Percentiles rank a stretch among this genome's conserved stretches.
phyloP scores from a whole-genome alignment of 106 monocot genomes.

The Platanthera zijinensis region DNA sequence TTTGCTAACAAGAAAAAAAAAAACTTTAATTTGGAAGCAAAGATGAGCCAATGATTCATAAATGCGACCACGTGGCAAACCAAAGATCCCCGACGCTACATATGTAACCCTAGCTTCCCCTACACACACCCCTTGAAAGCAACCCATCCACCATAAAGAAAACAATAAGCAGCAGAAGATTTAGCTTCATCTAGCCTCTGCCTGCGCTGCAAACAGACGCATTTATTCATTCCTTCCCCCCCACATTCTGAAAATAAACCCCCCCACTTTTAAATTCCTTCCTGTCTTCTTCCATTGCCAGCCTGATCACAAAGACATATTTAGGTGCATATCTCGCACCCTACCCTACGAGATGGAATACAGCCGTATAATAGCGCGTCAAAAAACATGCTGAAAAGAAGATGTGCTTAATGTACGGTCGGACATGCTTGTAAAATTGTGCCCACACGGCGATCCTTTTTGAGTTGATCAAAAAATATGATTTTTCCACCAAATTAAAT shows the following conservation, averaged over 20 bases:
- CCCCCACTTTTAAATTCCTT: constrained; percentile 1
- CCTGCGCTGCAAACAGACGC: not conserved
- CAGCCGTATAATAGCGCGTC: too few relatives aligned
- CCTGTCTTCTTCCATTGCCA: constrained; percentile 1
- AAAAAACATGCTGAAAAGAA: too few relatives aligned
- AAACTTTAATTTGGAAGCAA: not conserved
- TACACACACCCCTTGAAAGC: constrained; percentile 1
- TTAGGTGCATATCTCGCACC: too few relatives aligned
- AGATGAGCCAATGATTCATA: not conserved
- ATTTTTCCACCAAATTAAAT: not conserved
- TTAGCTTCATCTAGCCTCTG: not conserved
- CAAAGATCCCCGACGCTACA: not conserved
- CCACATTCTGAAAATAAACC: not conserved
- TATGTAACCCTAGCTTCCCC: not conserved
- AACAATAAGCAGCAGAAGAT: not conserved
- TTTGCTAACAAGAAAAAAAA: too few relatives aligned
- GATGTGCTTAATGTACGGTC: too few relatives aligned
- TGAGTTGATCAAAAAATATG: not conserved
- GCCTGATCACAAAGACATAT: not conserved
- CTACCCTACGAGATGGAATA: too few relatives aligned
- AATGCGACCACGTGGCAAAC: constrained; percentile 8
- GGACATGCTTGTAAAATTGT: too few relatives aligned
- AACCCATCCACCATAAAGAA: not conserved
- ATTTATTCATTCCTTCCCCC: not conserved
- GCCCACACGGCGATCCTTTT: too few relatives aligned